Evolutionary conservation across 345 rosid species (phyloP).

Genomic region (Bruguiera gymnorhiza): DNA sequence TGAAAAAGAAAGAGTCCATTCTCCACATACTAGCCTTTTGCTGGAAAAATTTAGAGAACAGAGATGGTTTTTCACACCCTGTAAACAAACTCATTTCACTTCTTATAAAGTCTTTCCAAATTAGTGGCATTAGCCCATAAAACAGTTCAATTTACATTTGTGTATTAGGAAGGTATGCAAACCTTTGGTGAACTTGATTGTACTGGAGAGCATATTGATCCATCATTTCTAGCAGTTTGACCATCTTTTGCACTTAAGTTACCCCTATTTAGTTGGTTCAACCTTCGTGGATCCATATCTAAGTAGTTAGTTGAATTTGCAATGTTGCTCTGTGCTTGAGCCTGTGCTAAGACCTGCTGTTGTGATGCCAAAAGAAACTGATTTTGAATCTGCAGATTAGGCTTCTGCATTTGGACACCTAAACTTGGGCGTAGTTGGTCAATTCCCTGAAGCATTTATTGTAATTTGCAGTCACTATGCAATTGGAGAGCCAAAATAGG

Average conservation of each 20-base stretch:
- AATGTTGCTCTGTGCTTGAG: constrained; percentile 44
- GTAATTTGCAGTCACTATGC: constrained; percentile 2
- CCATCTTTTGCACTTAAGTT: constrained; percentile 50
- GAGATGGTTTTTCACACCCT: too few relatives aligned
- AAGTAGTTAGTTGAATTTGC: constrained; percentile 44
- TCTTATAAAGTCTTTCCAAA: too few relatives aligned
- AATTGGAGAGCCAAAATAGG: constrained; percentile 1
- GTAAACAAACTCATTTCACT: too few relatives aligned
- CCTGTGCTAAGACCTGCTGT: constrained; percentile 54
- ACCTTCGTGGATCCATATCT: constrained; percentile 50
- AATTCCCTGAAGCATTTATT: constrained; percentile 38
- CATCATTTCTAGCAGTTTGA: constrained; percentile 51
- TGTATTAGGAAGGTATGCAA: constrained; percentile 6
- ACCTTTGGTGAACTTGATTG: constrained; percentile 64
- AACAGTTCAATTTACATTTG: background rate
- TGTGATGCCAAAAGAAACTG: constrained; percentile 53
- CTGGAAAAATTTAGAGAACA: too few relatives aligned
- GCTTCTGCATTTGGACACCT: constrained; percentile 53
- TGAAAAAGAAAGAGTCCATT: too few relatives aligned
- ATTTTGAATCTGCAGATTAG: constrained; percentile 42
- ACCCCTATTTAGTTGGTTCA: constrained; percentile 44
- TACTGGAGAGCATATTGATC: constrained; percentile 50
- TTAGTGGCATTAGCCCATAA: too few relatives aligned
- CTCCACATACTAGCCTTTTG: too few relatives aligned
- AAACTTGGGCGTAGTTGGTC: constrained; percentile 49